These are phyloP conservation scores for Trametes punicea DNA, from an alignment of 768 basidiomycete species.

Conservation along the genomic window DNA sequence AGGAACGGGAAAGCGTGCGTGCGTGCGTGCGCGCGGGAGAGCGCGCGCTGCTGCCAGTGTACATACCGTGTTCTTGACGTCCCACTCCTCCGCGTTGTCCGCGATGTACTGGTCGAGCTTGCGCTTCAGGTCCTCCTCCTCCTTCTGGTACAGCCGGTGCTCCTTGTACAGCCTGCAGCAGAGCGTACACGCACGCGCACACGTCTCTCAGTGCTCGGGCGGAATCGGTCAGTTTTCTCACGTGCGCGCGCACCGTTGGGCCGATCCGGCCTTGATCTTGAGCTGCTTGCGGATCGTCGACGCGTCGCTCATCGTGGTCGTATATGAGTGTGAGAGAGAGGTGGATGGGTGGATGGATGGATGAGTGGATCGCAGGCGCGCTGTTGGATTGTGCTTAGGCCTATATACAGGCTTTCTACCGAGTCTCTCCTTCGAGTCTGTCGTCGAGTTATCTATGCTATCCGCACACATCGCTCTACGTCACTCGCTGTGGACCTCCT, in stretches of 20 bases:
- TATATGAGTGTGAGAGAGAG: background rate
- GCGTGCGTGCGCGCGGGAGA: background rate
- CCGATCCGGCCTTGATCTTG: constrained; percentile 70
- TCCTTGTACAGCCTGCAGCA: constrained; percentile 52
- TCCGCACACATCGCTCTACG: background rate
- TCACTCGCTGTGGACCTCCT: background rate
- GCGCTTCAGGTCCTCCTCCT: constrained; percentile 54
- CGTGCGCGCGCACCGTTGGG: constrained; percentile 51
- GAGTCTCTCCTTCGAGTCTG: too few species aligned
- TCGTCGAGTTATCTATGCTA: too few species aligned
- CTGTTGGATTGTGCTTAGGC: background rate
- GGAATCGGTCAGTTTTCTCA: background rate
- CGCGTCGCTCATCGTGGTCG: constrained; percentile 44
- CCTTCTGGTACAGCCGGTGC: constrained; percentile 58
- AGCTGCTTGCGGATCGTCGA: constrained; percentile 59
- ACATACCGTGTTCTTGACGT: constrained; percentile 70
- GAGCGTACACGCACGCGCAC: background rate
- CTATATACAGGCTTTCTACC: too few species aligned
- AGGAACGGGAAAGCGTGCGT: background rate
- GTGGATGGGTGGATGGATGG: background rate
- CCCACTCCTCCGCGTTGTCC: constrained; percentile 66
- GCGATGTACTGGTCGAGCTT: constrained; percentile 62
- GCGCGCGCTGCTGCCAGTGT: background rate
- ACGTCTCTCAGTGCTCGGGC: background rate
- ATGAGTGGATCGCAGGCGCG: background rate